These are phyloP conservation scores for Mortierella sp. DNA, from an alignment of 371 early-diverging fungal genomes.

Conservation along the genomic window DNA sequence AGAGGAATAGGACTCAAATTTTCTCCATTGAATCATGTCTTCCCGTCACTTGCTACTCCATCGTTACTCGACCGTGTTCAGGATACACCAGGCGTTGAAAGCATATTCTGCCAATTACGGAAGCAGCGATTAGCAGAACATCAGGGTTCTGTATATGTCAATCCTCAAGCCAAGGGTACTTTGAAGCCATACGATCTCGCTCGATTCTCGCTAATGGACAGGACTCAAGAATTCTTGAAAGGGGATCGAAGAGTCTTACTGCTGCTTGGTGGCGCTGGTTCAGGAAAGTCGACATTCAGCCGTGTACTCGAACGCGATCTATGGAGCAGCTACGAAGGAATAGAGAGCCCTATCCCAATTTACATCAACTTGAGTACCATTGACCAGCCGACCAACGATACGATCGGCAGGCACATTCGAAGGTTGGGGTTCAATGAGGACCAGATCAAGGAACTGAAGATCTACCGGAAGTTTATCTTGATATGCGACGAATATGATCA, in stretches of 20 bases:
- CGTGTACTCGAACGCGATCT: not conserved
- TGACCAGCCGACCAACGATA: not conserved
- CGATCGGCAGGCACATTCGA: not conserved
- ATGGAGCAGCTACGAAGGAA: conserved; percentile 2
- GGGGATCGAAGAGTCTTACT: not conserved
- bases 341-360: not conserved
- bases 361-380: conserved; percentile 2
- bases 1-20: not conserved
- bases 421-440: not conserved
- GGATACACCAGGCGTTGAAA: not conserved
- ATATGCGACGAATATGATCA: not conserved
- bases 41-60: not conserved
- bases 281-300: conserved; percentile 12
- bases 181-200: not conserved
- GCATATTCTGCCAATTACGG: not conserved
- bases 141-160: not conserved
- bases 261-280: conserved; percentile 6
- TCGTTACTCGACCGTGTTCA: not conserved
- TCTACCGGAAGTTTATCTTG: not conserved
- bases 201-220: conserved; percentile 1
- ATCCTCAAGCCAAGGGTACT: not conserved
- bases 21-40: not conserved
- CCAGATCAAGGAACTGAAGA: conserved; percentile 5
- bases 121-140: not conserved
- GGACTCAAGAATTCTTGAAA: not conserved